Evolutionary conservation across 768 basidiomycete species (phyloP), one percentile per base, ranked within the genome.

Genomic region (Suillus subluteus): DNA sequence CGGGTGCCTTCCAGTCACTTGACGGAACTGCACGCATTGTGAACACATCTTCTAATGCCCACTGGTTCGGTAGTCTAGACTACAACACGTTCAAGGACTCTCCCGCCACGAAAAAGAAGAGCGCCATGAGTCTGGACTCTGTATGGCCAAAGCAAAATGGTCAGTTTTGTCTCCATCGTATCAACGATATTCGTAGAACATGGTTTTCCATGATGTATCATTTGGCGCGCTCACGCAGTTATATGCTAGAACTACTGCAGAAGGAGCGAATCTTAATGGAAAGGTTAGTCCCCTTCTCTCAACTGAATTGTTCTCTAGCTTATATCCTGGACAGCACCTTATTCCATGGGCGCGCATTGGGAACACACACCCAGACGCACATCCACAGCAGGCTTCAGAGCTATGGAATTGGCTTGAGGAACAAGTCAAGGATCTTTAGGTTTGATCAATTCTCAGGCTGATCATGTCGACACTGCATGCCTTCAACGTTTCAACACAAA

Each of bases 141-240:
- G 62, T 76, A 74, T 40, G 71, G 65, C 4, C 76, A 78, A 50
- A 81, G 79, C 62, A 80, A 80, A 68, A 73, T 75, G 26, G 79
- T 74, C 21, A 69, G 74, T 40, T 40, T 30, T 8, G 23, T 16
- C 12, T 18, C n/a, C 11, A n/a, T 37, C 1, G 26, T 67, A 43
- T 44, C 6, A 52, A 18, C 16, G 30, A 41, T 26, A 12, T 21
- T 6, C 13, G 16, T 52, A 75, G 75, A 46, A 18, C 26, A 0
- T 40, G 15, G 41, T 75, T 3, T 43, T 80, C 1, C 76, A 76
- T 48, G 76, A 80, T 21, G 73, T 76, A 0, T 63, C 76, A 2
- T 74, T 78, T 32, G 86, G 86, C 16, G 83, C 84, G 0, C 70
- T 86, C n/a, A 86, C 84, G 1, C 83, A 81, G 63, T 71, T 87